A percentile compares a stretch with the other conserved stretches of the same genome.
phyloP scores from a whole-genome alignment of 2,329 filamentous ascomycete species.

The Alternaria gansuensis region DNA sequence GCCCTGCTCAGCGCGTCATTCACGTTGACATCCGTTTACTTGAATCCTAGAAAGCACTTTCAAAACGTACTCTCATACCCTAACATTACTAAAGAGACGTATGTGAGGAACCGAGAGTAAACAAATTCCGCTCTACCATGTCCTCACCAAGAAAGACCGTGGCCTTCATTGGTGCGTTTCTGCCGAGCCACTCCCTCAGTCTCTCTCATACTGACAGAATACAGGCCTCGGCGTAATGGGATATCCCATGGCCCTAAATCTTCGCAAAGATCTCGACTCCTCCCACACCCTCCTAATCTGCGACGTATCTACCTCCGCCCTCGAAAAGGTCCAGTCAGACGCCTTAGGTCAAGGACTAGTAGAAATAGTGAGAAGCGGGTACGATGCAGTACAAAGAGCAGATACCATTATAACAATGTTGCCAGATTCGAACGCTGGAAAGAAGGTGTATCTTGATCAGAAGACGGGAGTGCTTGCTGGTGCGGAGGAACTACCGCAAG shows the following conservation, averaged over 20 bases:
- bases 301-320: constrained; percentile 52
- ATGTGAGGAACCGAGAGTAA: not conserved
- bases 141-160: constrained; percentile 32
- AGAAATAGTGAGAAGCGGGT: constrained; percentile 49
- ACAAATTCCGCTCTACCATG: constrained; percentile 16
- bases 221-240: constrained; percentile 55
- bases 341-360: constrained; percentile 49
- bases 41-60: not conserved
- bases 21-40: not conserved
- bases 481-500: constrained; percentile 44
- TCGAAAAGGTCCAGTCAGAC: constrained; percentile 53
- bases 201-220: constrained; percentile 7
- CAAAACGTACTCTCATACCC: not conserved
- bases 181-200: not conserved
- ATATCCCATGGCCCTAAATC: constrained; percentile 55
- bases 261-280: constrained; percentile 49
- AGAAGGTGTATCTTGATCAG: constrained; percentile 55
- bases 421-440: constrained; percentile 50
- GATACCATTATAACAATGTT: constrained; percentile 57
- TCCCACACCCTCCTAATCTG: constrained; percentile 50
- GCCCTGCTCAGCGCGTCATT: not conserved
- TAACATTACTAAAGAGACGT: too few species aligned
- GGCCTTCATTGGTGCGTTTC: constrained; percentile 36
- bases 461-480: constrained; percentile 54
- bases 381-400: constrained; percentile 52